Evolutionary conservation across 257 asterid genomes (phyloP), one percentile per base, ranked within the genome.

Genomic region (Nicotiana paniculata): DNA sequence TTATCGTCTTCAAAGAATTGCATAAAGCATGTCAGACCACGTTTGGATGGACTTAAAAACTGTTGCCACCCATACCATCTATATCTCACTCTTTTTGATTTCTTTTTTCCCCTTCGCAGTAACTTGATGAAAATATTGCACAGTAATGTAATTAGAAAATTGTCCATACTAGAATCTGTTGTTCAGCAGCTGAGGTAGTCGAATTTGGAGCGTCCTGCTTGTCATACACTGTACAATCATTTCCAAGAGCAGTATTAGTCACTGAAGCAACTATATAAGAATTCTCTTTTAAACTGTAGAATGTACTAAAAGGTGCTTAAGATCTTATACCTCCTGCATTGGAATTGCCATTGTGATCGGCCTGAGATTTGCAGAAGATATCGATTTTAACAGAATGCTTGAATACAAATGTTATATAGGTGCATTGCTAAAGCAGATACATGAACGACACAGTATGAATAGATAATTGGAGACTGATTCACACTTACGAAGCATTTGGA

Each of bases 151-250:
- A 62, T 82, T 72, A 84, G 79, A 66, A 80, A 81, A 79, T 15
- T 61, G 77, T 76, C 83, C 92, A 28, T 93, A 96, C 98, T 81
- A 96, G 89, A 90, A 96, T 96, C 89, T 96, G 99, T 82, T 96
- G 98, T 67, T 96, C 99, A 74, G 98, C 98, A 80, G 89, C 90
- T 57, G 95, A 89, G 82, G 97, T 83, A 90, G 89, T 87, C 77
- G 93, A 87, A 83, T 83, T 92, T 82, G 88, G 82, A 82, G 88
- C 85, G 53, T 93, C 98, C 86, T 83, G 90, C 82, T 85, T 94
- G 89, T 88, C 91, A 81, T 81, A 69, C 62, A 88, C 99, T 96
- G 92, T 51, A 75, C 79, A 89, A 67, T 79, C 81, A 90, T 30
- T 81, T 51, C 77, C 86, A 87, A 86, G 68, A 67, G 46, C 81